These are phyloP conservation scores for Colletotrichum tofieldiae DNA, from an alignment of 2,329 filamentous ascomycete species.

Conservation along the genomic window DNA sequence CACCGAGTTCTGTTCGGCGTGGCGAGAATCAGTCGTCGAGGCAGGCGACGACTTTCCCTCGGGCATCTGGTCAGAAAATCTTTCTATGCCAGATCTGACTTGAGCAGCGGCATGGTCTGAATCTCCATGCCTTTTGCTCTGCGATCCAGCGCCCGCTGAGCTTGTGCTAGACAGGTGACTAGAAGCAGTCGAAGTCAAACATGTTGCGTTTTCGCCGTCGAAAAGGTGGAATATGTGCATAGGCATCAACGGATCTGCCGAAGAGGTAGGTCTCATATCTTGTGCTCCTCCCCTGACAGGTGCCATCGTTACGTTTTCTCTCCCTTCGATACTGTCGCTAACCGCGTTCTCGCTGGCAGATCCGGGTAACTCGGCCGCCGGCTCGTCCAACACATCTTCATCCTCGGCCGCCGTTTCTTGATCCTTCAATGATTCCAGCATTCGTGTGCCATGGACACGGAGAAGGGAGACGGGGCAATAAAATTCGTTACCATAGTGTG, in stretches of 20 bases:
- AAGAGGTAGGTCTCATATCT: neutral
- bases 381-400: conserved; percentile 69
- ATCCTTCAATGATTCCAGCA: conserved; percentile 94
- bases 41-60: neutral
- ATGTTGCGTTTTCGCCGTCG: conserved; percentile 14
- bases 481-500: conserved; percentile 95
- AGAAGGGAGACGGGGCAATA: conserved; percentile 95
- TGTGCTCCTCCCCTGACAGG: neutral
- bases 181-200: neutral
- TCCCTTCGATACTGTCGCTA: neutral
- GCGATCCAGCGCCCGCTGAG: neutral
- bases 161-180: neutral
- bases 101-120: neutral
- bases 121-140: neutral
- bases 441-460: conserved; percentile 94
- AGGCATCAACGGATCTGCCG: conserved; percentile 16
- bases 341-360: neutral
- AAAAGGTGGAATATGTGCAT: conserved; percentile 11
- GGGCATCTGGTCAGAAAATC: neutral
- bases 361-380: neutral
- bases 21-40: neutral
- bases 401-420: conserved; percentile 76
- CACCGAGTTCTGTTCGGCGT: neutral
- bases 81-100: neutral
- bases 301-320: neutral